A percentile compares a stretch with the other conserved stretches of the same genome.
Evolutionary conservation across 306 rosid genomes (phyloP).

Genomic region (Luffa acutangula): DNA sequence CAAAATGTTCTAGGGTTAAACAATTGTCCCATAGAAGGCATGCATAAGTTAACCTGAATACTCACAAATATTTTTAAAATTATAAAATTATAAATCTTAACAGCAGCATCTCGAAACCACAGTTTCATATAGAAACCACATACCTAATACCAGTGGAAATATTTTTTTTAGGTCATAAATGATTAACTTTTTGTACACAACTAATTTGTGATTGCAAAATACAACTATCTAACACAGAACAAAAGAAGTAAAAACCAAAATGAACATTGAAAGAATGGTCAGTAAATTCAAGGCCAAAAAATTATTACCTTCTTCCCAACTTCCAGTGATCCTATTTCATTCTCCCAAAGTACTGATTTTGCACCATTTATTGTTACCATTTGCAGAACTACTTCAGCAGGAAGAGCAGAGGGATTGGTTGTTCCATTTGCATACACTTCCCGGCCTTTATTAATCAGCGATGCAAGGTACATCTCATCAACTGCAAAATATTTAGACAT

Average conservation of each 20-base stretch:
- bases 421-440: conserved; percentile 48
- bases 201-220: neutral
- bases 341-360: conserved; percentile 67
- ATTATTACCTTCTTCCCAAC: conserved; percentile 69
- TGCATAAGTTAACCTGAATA: neutral
- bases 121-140: neutral
- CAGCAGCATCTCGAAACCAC: neutral
- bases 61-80: neutral
- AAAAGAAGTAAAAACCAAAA: neutral
- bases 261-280: neutral
- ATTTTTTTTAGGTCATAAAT: neutral
- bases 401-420: conserved; percentile 69
- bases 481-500: conserved; percentile 38
- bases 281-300: conserved; percentile 13
- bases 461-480: conserved; percentile 86
- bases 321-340: conserved; percentile 80
- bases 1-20: neutral
- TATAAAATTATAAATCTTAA: neutral
- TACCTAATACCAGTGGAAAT: neutral
- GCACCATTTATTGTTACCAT: conserved; percentile 80
- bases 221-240: neutral
- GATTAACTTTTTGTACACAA: neutral
- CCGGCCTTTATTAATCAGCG: conserved; percentile 78
- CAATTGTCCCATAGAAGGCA: neutral
- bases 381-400: conserved; percentile 56